Percentiles rank a stretch among this genome's conserved stretches.
Conservation (phyloP, 164 flowering plant species). For the Tetracentron sinense region DNA sequence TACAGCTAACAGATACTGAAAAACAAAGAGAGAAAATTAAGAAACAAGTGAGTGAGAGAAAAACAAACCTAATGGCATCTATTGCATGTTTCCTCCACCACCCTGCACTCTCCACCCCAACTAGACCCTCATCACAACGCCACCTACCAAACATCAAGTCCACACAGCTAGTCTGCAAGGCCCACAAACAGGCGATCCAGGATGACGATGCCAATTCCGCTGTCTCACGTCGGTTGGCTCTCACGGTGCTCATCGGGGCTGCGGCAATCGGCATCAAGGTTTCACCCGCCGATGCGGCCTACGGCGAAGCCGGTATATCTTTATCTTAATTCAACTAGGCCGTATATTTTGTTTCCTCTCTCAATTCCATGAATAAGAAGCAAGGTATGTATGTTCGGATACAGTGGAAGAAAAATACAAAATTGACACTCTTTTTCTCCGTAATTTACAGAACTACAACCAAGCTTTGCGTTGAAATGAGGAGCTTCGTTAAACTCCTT, state of each 20-base stretch:
- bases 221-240: slow-evolving; percentile 80
- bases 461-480: no score
- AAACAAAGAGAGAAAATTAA: not conserved
- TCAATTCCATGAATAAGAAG: no score
- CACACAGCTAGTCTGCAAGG: slow-evolving; percentile 47
- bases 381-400: no score
- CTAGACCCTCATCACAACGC: slow-evolving; percentile 35
- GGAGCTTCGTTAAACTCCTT: no score
- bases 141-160: slow-evolving; percentile 35
- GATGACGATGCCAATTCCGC: slow-evolving; percentile 21
- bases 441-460: no score
- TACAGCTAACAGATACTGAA: no score
- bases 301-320: slow-evolving; percentile 98
- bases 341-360: no score
- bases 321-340: no score
- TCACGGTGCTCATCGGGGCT: slow-evolving; percentile 79
- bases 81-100: slow-evolving; percentile 88
- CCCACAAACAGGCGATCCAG: slow-evolving; percentile 49
- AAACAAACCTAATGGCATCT: slow-evolving; percentile 70
- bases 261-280: slow-evolving; percentile 88
- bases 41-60: not conserved
- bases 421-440: no score
- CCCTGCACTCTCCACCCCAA: slow-evolving; percentile 51
- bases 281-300: slow-evolving; percentile 93
- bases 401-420: no score